Evolutionary conservation across 2,329 filamentous ascomycete species (phyloP).

Genomic region (Verticillium klebahnii): DNA sequence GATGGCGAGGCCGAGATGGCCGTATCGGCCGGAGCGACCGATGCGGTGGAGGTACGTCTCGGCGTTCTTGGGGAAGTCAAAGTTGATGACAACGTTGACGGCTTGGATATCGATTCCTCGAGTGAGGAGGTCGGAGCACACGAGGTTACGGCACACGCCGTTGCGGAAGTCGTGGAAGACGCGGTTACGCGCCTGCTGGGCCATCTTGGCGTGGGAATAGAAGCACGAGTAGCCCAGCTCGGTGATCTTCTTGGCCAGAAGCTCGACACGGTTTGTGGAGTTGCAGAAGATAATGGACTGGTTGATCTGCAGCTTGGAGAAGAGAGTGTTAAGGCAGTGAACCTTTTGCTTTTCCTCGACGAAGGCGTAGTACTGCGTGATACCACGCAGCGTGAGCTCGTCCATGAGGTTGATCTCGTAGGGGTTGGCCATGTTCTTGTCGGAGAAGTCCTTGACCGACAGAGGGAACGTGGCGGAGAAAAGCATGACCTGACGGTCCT

Average conservation of each 20-base stretch:
- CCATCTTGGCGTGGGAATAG: conserved; percentile 98
- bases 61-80: conserved; percentile 98
- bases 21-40: conserved; percentile 93
- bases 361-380: conserved; percentile 98
- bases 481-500: conserved; percentile 97
- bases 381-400: conserved; percentile 93
- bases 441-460: conserved; percentile 95
- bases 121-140: conserved; percentile 95
- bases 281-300: conserved; percentile 99
- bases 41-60: conserved; percentile 99
- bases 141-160: conserved; percentile 93
- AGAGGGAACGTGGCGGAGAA: conserved; percentile 98
- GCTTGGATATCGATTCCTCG: conserved; percentile 99
- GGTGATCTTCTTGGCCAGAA: conserved; percentile 98
- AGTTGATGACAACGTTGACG: conserved; percentile 99
- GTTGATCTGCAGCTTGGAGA: conserved; percentile 98
- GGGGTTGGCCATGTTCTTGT: conserved; percentile 94
- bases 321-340: conserved; percentile 96
- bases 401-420: conserved; percentile 99
- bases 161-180: conserved; percentile 99
- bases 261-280: conserved; percentile 95
- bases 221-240: conserved; percentile 99
- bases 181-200: conserved; percentile 92
- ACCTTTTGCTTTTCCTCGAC: conserved; percentile 99
- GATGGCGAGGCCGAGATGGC: conserved; percentile 94